A percentile compares a stretch with the other conserved stretches of the same genome.
Conservation (phyloP, 2,329 filamentous ascomycete species). For the Rasamsonia emersonii region DNA sequence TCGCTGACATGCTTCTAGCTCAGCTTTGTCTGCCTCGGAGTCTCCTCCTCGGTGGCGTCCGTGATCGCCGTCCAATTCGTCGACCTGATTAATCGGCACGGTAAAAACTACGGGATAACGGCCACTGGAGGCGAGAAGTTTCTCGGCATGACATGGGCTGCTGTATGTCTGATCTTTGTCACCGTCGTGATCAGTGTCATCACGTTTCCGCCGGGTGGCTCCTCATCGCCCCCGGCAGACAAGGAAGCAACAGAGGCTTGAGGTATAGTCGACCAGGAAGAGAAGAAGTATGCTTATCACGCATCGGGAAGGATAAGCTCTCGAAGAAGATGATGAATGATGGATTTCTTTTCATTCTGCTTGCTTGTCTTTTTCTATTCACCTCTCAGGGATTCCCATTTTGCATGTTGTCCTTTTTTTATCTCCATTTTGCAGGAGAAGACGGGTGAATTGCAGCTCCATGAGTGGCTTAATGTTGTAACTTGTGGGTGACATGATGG, state of each 20-base stretch:
- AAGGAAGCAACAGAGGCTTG: constrained; percentile 4
- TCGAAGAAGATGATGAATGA: too few species aligned
- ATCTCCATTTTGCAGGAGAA: too few species aligned
- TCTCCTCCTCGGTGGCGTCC: constrained; percentile 65
- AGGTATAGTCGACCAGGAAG: too few species aligned
- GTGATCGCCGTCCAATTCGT: constrained; percentile 50
- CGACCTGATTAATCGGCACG: constrained; percentile 46
- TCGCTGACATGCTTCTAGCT: constrained; percentile 22
- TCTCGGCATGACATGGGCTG: constrained; percentile 52
- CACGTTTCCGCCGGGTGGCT: constrained; percentile 16
- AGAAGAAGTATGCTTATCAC: too few species aligned
- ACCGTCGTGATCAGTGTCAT: constrained; percentile 23
- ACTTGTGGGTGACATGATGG: too few species aligned
- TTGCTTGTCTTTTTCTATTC: too few species aligned
- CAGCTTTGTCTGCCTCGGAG: constrained; percentile 54
- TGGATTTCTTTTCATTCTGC: too few species aligned
- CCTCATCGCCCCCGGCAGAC: constrained; percentile 8
- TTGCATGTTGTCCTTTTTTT: too few species aligned
- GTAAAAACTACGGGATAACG: constrained; percentile 40
- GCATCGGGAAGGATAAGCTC: too few species aligned
- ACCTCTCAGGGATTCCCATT: too few species aligned
- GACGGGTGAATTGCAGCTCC: too few species aligned
- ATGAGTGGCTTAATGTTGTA: too few species aligned
- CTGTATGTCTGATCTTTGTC: constrained; percentile 30
- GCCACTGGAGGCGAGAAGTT: constrained; percentile 47